A percentile compares a stretch with the other conserved stretches of the same genome.
Evolutionary conservation across 345 rosid genomes (phyloP).

Genomic region (Pelargonium nanum): DNA sequence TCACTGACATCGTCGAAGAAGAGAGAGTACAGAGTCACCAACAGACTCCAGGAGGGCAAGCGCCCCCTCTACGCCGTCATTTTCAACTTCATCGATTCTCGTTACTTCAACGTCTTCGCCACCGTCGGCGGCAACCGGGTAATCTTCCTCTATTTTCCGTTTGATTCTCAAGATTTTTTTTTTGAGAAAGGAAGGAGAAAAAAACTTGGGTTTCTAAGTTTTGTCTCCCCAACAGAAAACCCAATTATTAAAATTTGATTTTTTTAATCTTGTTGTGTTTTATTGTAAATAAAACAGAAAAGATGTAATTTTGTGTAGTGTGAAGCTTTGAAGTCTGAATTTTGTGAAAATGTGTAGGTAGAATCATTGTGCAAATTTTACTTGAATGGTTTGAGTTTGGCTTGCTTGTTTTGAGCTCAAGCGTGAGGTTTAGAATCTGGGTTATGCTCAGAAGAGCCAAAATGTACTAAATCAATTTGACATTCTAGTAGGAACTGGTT

Average conservation of each 20-base stretch:
- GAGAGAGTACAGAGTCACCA: conserved; percentile 68
- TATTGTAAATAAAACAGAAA: no score
- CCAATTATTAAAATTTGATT: no score
- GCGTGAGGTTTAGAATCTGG: background rate
- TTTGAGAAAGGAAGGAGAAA: background rate
- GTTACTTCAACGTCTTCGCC: conserved; percentile 83
- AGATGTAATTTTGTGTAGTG: no score
- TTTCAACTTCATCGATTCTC: conserved; percentile 88
- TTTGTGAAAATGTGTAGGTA: no score
- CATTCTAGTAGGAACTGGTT: no score
- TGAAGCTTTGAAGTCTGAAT: background rate
- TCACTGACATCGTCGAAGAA: conserved; percentile 61
- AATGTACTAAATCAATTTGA: background rate
- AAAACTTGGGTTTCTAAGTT: background rate
- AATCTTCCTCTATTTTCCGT: background rate
- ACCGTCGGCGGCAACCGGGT: conserved; percentile 96
- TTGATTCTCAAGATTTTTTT: background rate
- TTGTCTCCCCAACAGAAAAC: no score
- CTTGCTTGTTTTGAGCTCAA: background rate
- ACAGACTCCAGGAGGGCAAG: conserved; percentile 86
- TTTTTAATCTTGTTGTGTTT: no score
- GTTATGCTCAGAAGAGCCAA: background rate
- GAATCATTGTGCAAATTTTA: no score
- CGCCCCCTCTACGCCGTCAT: conserved; percentile 88
- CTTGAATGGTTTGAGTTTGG: background rate